Conservation (phyloP, 106 monocot species). For the Triglochin maritima region DNA sequence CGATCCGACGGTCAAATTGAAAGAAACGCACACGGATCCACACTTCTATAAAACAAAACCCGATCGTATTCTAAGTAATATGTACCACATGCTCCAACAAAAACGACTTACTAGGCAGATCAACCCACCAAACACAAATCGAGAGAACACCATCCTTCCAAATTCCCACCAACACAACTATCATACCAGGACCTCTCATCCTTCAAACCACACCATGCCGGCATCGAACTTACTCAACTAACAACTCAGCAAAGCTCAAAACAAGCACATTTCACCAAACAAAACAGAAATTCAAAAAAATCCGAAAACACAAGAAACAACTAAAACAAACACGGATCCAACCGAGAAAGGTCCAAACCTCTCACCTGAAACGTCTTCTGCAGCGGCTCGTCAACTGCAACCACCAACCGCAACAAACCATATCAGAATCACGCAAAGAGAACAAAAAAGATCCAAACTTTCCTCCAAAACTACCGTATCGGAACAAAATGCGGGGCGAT, state of each 20-base stretch:
- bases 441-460: neutral
- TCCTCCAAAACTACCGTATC: neutral
- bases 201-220: neutral
- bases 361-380: conserved; percentile 57
- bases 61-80: too few relatives aligned
- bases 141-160: too few relatives aligned
- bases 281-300: neutral
- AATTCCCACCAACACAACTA: too few relatives aligned
- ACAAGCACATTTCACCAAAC: neutral
- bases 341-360: neutral
- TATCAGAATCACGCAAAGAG: neutral
- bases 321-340: neutral
- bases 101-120: too few relatives aligned
- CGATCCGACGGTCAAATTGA: too few relatives aligned
- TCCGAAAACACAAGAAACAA: neutral
- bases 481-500: neutral
- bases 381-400: conserved; percentile 52
- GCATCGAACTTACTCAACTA: neutral
- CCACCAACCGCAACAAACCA: neutral
- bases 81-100: too few relatives aligned
- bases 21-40: too few relatives aligned
- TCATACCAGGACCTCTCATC: neutral
- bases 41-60: too few relatives aligned
- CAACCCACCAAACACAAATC: too few relatives aligned
- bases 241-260: neutral